Base-by-base conservation (phyloP, 352 stramenopile species). In the Phytopythium montanum region DNA sequence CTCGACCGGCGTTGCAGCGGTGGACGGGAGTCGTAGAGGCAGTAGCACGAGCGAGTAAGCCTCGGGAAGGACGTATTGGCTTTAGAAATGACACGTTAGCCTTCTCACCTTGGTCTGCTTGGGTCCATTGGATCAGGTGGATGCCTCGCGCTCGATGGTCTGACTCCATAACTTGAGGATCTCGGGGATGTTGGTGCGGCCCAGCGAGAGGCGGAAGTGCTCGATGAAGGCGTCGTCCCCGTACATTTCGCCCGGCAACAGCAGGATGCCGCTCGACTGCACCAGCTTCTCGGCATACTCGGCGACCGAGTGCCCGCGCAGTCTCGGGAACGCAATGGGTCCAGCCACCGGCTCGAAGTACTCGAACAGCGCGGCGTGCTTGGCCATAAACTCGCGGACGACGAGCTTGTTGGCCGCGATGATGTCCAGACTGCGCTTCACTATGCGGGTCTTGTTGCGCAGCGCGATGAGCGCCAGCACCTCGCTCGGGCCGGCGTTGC, bases 381-480 rank as follows among this genome's bases (percentile, higher is more conserved):
- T 62, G 44, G 36, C 51, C 60, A 83, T 74, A 38, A 86, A 86
- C 23, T 65, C 63, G 2, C 64, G 9, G 12, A 85, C 56, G 13
- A 54, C 56, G 0, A 36, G 39, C 42, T 62, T 59, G 34, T 58
- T 60, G 5, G 14, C 19, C 3, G 34, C 39, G 7, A 75, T 68
- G 57, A 79, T 68, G 33, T 48, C 36, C 33, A 58, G 59, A 34
- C 65, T 71, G 8, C 42, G 54, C 21, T 54, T 16, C 9, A 77
- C 66, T 54, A 84, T 68, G 13, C 34, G 54, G 45, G 75, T 25
- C 48, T 71, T 85, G 14, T 79, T 72, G 16, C 75, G 72, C 1
- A 91, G 52, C 9, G 60, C 81, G 28, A 90, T 88, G 25, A 76
- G 59, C 19, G 79, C 64, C n/a, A 92, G 60, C 25, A 88, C 76